A percentile compares a stretch with the other conserved stretches of the same genome.
These are phyloP conservation scores for Epichloe scottii DNA, from an alignment of 2,329 filamentous ascomycete genomes.

Conservation along the genomic window DNA sequence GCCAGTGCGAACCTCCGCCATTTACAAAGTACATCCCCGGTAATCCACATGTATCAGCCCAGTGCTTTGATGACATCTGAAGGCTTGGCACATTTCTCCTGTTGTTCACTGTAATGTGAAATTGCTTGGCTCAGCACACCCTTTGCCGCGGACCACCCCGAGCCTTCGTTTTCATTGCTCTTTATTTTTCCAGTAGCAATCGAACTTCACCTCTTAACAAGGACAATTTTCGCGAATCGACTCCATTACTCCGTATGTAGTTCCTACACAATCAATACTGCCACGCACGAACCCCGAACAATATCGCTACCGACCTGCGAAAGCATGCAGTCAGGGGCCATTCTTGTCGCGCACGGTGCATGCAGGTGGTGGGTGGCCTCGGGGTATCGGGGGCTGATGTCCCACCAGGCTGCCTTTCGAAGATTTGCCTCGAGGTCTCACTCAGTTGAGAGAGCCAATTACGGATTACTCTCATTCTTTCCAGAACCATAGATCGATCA, in stretches of 20 bases:
- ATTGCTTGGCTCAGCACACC: not conserved
- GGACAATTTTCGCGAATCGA: too few relatives aligned
- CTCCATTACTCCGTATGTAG: too few relatives aligned
- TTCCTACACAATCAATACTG: too few relatives aligned
- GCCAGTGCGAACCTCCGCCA: not conserved
- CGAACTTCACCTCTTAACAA: too few relatives aligned
- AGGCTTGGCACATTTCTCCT: constrained; percentile 4
- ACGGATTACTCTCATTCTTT: too few relatives aligned
- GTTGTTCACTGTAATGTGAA: not conserved
- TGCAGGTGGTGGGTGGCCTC: not conserved
- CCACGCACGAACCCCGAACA: too few relatives aligned
- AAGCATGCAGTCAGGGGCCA: not conserved
- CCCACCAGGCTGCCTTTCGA: too few relatives aligned
- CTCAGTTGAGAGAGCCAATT: too few relatives aligned
- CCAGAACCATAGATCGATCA: too few relatives aligned
- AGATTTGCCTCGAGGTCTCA: too few relatives aligned
- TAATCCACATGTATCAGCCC: not conserved
- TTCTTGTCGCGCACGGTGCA: not conserved
- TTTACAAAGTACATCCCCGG: not conserved
- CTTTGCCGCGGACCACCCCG: not conserved
- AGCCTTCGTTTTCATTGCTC: not conserved
- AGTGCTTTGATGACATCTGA: not conserved
- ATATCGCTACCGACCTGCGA: not conserved
- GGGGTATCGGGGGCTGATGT: too few relatives aligned
- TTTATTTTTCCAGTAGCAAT: not conserved